Evolutionary conservation across 345 rosid genomes (phyloP).

Genomic region (Eucalyptus tenuipes): DNA sequence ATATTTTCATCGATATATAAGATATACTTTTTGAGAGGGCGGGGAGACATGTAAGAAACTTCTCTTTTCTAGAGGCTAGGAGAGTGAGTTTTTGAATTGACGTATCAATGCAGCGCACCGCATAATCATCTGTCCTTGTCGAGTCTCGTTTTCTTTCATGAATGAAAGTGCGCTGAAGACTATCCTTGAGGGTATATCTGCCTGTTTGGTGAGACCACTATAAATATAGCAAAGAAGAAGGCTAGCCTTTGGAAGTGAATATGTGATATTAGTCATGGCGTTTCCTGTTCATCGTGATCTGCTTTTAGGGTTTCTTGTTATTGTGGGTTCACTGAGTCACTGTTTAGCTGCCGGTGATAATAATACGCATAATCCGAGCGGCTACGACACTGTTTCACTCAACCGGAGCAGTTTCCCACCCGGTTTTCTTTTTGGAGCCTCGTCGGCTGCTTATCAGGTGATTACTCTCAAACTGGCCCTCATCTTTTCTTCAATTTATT

Average conservation of each 20-base stretch:
- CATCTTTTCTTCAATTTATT: background rate
- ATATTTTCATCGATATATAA: background rate
- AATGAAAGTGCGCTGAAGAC: background rate
- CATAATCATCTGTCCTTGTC: background rate
- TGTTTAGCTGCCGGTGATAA: background rate
- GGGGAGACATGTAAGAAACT: background rate
- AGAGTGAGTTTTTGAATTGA: background rate
- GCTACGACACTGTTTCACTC: background rate
- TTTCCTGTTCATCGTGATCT: background rate
- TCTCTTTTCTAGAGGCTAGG: background rate
- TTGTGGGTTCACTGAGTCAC: background rate
- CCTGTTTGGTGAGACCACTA: background rate
- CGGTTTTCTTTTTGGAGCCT: slow-evolving; percentile 14
- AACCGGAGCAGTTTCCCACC: slow-evolving; percentile 5
- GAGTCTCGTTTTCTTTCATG: background rate
- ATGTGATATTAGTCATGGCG: background rate
- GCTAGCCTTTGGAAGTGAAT: background rate
- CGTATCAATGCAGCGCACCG: background rate
- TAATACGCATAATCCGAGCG: background rate
- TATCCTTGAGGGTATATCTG: background rate
- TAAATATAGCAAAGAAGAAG: background rate
- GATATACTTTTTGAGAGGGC: background rate
- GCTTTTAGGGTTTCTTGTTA: background rate
- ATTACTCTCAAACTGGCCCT: background rate
- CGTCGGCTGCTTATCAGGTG: slow-evolving; percentile 19